A percentile compares a stretch with the other conserved stretches of the same genome.
Conservation (phyloP, 2,329 filamentous ascomycete genomes). For the Zalaria obscura region DNA sequence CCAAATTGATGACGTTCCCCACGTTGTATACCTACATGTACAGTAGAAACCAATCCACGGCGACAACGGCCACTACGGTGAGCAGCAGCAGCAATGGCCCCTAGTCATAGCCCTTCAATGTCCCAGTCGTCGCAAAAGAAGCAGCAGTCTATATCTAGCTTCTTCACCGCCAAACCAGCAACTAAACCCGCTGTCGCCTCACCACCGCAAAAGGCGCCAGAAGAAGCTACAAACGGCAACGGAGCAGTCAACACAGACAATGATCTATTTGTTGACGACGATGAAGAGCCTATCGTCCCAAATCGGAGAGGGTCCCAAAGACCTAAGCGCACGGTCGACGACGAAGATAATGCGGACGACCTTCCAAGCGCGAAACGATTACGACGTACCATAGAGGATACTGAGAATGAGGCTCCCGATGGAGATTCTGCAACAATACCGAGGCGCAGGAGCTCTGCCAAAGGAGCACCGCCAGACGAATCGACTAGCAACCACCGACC, state of each 20-base stretch:
- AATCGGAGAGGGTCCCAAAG: slow-evolving; percentile 25
- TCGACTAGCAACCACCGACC: slow-evolving; percentile 11
- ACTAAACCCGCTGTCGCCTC: slow-evolving; percentile 6
- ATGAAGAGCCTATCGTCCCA: slow-evolving; percentile 1
- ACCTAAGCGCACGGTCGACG: slow-evolving; percentile 25
- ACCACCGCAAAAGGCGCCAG: slow-evolving; percentile 2
- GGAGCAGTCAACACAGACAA: slow-evolving; percentile 4
- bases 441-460: slow-evolving; percentile 4
- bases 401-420: slow-evolving; percentile 2
- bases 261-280: slow-evolving; percentile 9
- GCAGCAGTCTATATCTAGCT: slow-evolving; percentile 63
- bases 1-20: too few species aligned
- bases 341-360: slow-evolving; percentile 25
- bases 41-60: too few species aligned
- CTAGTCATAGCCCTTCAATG: slow-evolving; percentile 2
- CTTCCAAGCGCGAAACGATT: slow-evolving; percentile 20
- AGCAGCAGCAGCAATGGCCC: slow-evolving; percentile 1
- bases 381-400: slow-evolving; percentile 4
- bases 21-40: too few species aligned
- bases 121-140: slow-evolving; percentile 38
- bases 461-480: slow-evolving; percentile 10
- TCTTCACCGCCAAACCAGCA: slow-evolving; percentile 15
- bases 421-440: background rate
- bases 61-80: too few species aligned
- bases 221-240: slow-evolving; percentile 9